Conservation (phyloP, 2,329 filamentous ascomycete genomes). For the Biscogniauxia marginata region DNA sequence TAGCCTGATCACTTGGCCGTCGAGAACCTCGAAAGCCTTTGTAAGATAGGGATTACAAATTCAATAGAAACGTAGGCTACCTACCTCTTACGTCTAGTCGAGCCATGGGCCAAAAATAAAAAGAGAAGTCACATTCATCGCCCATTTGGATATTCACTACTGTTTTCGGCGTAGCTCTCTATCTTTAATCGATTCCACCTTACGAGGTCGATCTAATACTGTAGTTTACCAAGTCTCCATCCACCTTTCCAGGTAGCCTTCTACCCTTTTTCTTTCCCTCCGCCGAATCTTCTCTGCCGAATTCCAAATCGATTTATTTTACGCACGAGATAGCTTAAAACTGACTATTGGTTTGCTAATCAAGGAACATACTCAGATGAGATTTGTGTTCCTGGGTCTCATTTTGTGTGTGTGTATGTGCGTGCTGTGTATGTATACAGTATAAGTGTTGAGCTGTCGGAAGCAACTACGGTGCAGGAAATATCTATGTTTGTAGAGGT, state of each 20-base stretch:
- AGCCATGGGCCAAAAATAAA: not conserved
- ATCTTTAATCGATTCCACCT: too few relatives aligned
- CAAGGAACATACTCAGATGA: not conserved
- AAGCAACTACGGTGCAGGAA: not conserved
- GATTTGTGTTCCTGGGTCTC: not conserved
- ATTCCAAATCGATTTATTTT: too few relatives aligned
- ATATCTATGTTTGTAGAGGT: slow-evolving; percentile 8
- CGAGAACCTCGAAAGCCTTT: not conserved
- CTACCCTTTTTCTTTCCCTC: not conserved
- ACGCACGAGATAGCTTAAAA: not conserved
- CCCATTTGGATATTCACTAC: too few relatives aligned
- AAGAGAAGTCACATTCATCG: not conserved
- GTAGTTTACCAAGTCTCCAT: too few relatives aligned
- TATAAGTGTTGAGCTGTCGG: not conserved
- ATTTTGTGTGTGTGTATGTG: not conserved
- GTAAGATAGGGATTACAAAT: too few relatives aligned
- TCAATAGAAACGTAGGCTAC: too few relatives aligned
- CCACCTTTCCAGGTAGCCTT: not conserved
- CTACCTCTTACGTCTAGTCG: too few relatives aligned
- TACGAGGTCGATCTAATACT: too few relatives aligned
- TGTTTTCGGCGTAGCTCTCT: not conserved
- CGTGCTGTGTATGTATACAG: not conserved
- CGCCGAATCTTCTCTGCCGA: too few relatives aligned
- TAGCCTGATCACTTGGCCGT: not conserved
- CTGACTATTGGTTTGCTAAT: not conserved